Base-by-base conservation (phyloP, 345 rosid species). In the Orychophragmus violaceus region DNA sequence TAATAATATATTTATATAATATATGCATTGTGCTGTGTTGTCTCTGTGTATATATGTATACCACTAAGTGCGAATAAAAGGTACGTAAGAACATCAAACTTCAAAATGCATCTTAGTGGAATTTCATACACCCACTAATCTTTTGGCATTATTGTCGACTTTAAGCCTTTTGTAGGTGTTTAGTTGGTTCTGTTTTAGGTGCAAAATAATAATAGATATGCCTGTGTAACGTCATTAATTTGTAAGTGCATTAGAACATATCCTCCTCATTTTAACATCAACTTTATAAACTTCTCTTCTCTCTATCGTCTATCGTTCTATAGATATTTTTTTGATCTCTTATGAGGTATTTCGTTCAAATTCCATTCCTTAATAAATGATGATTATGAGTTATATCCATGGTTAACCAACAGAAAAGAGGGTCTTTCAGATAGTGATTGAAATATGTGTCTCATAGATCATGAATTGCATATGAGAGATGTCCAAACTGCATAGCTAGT, bases 81-180 rank as follows among this genome's bases (percentile, higher is more conserved):
- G 37, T 65, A 65, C 71, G 50, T 50, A 72, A 64, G 76, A 64
- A 64, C 70, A 72, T 64, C 70, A 65, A 64, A 66, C 66, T 65
- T 59, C 76, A 72, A 66, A 72, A 58, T 65, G 62, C 60, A 66
- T 41, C 46, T 58, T 51, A 72, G 76, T 72, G 76, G 76, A 65
- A 66, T 65, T 50, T 51, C 71, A 65, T 65, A 72, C 60, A 66
- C 32, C 76, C 76, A 72, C 76, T 72, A 72, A 72, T 65, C 21
- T 29, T 59, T 72, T 72, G 76, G 71, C 71, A 72, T 72, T 72
- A 72, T 66, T 65, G 61, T 58, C 55, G 4, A 59, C 76, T 72
- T 72, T 65, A 28, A 30, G 48, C 55, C 54, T 58, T 72, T 71
- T 71, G 59, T 57, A 70, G 59, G 13, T 35, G 57, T 72, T 64